These are phyloP conservation scores for Adiantum capillusveneris DNA, from an alignment of 75 land plant species.

Conservation along the genomic window DNA sequence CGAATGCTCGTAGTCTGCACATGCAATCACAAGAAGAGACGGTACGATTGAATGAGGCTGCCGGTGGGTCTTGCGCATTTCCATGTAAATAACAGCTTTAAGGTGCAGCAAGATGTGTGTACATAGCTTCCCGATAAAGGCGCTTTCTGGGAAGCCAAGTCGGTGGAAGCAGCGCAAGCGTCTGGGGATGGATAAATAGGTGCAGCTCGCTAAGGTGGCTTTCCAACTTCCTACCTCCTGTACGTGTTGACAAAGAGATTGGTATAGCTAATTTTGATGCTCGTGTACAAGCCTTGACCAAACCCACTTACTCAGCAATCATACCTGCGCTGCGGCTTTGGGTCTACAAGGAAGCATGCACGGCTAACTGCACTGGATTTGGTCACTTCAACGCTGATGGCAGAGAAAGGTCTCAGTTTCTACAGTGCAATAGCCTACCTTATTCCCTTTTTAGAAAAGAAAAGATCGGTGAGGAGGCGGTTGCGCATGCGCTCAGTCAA, in stretches of 20 bases:
- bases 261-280: slow-evolving; percentile 93
- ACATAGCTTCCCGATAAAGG: slow-evolving; percentile 87
- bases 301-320: slow-evolving; percentile 80
- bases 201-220: slow-evolving; percentile 87
- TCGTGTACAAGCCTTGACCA: slow-evolving; percentile 93
- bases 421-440: slow-evolving; percentile 44
- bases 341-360: slow-evolving; percentile 87
- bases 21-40: too few species aligned
- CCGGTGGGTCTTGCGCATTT: too few species aligned
- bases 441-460: slow-evolving; percentile 42
- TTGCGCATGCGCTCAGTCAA: slow-evolving; percentile 38
- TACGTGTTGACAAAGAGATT: slow-evolving; percentile 84
- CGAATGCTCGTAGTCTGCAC: too few species aligned
- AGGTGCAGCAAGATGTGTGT: slow-evolving; percentile 54
- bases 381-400: slow-evolving; percentile 42
- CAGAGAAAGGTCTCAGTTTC: slow-evolving; percentile 46
- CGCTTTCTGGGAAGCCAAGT: slow-evolving; percentile 88
- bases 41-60: too few species aligned
- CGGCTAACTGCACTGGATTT: slow-evolving; percentile 74
- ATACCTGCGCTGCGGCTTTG: slow-evolving; percentile 83
- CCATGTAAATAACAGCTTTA: too few species aligned
- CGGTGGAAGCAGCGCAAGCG: slow-evolving; percentile 89
- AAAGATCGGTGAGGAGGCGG: slow-evolving; percentile 38
- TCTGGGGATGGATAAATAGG: slow-evolving; percentile 96
- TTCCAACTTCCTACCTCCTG: slow-evolving; percentile 87